Conservation (phyloP, 306 rosid genomes). For the Benincasa hispida region DNA sequence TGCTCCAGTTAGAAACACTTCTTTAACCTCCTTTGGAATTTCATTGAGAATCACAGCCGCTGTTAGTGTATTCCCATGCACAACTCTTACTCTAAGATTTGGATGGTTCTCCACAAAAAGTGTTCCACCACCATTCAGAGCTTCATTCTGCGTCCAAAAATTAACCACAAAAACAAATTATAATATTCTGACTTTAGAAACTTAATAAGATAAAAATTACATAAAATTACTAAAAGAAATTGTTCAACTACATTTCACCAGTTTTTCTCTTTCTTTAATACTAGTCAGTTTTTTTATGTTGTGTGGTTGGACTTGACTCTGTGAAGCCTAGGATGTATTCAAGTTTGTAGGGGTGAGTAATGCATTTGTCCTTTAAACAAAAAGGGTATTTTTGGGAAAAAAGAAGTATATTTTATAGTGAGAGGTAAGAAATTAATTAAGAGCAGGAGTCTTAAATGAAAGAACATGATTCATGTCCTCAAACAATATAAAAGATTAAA, state of each 20-base stretch:
- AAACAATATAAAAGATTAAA: neutral
- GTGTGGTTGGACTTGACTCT: too few species aligned
- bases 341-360: too few species aligned
- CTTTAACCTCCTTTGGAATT: slow-evolving; percentile 53
- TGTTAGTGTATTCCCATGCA: slow-evolving; percentile 94
- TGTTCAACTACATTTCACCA: too few species aligned
- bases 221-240: too few species aligned
- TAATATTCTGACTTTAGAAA: too few species aligned
- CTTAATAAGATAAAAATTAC: too few species aligned
- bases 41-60: slow-evolving; percentile 91
- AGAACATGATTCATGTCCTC: slow-evolving; percentile 1
- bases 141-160: slow-evolving; percentile 49
- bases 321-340: too few species aligned
- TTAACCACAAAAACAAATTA: neutral
- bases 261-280: too few species aligned
- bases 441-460: neutral
- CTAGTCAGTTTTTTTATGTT: too few species aligned
- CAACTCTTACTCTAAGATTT: slow-evolving; percentile 77
- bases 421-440: neutral
- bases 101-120: slow-evolving; percentile 92
- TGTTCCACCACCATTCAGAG: slow-evolving; percentile 88
- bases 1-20: slow-evolving; percentile 84
- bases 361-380: too few species aligned
- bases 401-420: too few species aligned
- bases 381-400: too few species aligned